Evolutionary conservation across 2,329 filamentous ascomycete genomes (phyloP).

Genomic region (Microcyclospora tardicrescens): DNA sequence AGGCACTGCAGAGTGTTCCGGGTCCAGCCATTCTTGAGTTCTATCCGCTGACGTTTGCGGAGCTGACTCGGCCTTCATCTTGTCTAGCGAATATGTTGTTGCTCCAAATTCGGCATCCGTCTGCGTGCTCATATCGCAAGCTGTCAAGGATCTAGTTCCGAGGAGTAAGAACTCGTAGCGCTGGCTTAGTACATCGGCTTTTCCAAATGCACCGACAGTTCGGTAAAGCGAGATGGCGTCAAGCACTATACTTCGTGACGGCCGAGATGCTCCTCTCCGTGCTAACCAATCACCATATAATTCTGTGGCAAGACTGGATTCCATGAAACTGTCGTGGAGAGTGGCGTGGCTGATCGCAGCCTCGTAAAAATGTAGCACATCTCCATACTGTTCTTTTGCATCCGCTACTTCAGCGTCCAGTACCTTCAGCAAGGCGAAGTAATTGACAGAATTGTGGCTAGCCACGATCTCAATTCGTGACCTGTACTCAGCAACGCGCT

Average conservation of each 20-base stretch:
- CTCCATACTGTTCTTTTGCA: constrained; percentile 27
- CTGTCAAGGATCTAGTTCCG: constrained; percentile 47
- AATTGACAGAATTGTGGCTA: constrained; percentile 55
- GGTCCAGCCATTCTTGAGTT: constrained; percentile 38
- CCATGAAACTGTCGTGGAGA: constrained; percentile 52
- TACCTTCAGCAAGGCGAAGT: constrained; percentile 54
- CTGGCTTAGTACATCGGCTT: constrained; percentile 54
- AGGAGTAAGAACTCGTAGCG: constrained; percentile 56
- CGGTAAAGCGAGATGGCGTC: constrained; percentile 57
- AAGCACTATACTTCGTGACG: constrained; percentile 54
- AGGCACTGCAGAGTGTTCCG: constrained; percentile 7
- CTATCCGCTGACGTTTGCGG: constrained; percentile 31
- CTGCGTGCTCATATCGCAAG: constrained; percentile 52
- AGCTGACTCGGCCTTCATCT: constrained; percentile 29
- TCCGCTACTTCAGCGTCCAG: constrained; percentile 58
- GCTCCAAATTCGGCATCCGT: constrained; percentile 43
- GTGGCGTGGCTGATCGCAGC: constrained; percentile 58
- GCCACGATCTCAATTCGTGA: constrained; percentile 53
- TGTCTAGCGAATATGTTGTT: constrained; percentile 27
- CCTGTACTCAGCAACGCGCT: constrained; percentile 42
- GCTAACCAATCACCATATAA: constrained; percentile 61
- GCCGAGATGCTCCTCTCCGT: constrained; percentile 50
- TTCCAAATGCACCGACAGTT: constrained; percentile 54
- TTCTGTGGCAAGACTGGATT: constrained; percentile 62
- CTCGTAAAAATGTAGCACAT: constrained; percentile 54